Base-by-base conservation (phyloP, 2,329 filamentous ascomycete genomes). In the Diaporthe caulivora region DNA sequence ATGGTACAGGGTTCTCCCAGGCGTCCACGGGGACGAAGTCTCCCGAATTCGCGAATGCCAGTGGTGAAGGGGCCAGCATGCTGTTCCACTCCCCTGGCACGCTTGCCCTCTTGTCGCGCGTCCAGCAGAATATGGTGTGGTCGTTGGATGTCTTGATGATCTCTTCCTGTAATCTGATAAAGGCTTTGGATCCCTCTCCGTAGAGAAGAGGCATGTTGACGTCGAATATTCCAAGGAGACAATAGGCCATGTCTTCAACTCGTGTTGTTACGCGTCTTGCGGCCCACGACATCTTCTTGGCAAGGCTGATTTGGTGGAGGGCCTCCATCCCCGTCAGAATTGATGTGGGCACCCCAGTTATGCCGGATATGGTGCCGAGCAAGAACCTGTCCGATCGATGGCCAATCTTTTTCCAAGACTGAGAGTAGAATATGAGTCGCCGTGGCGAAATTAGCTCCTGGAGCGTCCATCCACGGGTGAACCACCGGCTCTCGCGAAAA, bases 151-250 rank as follows among this genome's bases (percentile, higher is more conserved):
- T 71, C 17, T 78, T 75, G 5, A 74, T 72, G 21, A 80, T 80
- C 51, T 80, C 78, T 40, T 80, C 75, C 64, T 80, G 78, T 5
- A 80, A 73, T 26, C 78, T 70, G 34, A 69, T 53, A 31, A 79
- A 80, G 5, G 78, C 77, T 37, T 76, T 78, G 7, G n/a, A 15
- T 24, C 77, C 78, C 57, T 80, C 79, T 21, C 79, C 79, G 34
- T 80, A 80, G 2, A 80, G 75, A 44, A 81, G 70, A 13, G 79
- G 74, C 76, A 80, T 80, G 26, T 78, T 79, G 13, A 81, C 73
- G 53, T 75, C 75, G 51, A 81, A 80, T 5, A 80, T 72, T 0
- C 77, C 79, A 1, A 74, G 49, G 9, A 74, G 53, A 40, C 70
- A 72, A 26, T 80, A 80, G 2, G 78, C 78, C 17, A 71, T 67